Conservation (phyloP, 2,329 filamentous ascomycete species). For the Aspergillus tubingensis region DNA sequence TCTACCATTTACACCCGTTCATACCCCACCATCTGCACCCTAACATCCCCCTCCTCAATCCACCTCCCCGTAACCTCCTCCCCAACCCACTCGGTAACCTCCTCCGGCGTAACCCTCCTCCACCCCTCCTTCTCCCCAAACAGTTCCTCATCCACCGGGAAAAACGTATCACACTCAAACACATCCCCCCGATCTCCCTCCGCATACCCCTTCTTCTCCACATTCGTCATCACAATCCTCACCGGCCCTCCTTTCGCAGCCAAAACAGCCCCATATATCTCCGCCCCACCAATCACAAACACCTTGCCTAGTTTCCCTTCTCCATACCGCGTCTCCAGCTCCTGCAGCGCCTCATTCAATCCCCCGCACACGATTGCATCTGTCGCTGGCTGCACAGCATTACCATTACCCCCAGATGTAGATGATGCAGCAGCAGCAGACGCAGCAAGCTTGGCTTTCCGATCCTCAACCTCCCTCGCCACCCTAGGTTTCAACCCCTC, state of each 20-base stretch:
- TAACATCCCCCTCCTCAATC: conserved; percentile 53
- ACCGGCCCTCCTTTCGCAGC: conserved; percentile 23
- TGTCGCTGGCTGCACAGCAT: conserved; percentile 23
- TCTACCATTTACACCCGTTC: conserved; percentile 25
- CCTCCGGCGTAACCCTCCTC: conserved; percentile 35
- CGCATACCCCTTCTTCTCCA: conserved; percentile 29
- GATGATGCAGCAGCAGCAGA: conserved; percentile 9
- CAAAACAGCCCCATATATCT: conserved; percentile 77
- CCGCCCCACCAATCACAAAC: conserved; percentile 87
- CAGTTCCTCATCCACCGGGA: conserved; percentile 43
- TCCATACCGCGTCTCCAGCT: conserved; percentile 32
- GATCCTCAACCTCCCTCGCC: conserved; percentile 36
- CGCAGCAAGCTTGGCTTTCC: conserved; percentile 21
- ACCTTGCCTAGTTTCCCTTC: conserved; percentile 55
- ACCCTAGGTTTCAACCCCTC: conserved; percentile 25
- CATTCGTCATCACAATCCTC: conserved; percentile 45
- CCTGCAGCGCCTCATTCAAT: conserved; percentile 58
- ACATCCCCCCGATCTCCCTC: conserved; percentile 17
- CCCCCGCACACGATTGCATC: conserved; percentile 57
- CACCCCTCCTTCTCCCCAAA: conserved; percentile 31
- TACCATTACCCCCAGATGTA: conserved; percentile 2
- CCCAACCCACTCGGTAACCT: conserved; percentile 46
- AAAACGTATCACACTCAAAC: conserved; percentile 53
- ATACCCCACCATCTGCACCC: conserved; percentile 52
- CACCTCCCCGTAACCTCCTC: conserved; percentile 43